A percentile compares a stretch with the other conserved stretches of the same genome.
phyloP scores from a whole-genome alignment of 495 filamentous ascomycete species.

The Aspergillus sclerotiicarbonarius region DNA sequence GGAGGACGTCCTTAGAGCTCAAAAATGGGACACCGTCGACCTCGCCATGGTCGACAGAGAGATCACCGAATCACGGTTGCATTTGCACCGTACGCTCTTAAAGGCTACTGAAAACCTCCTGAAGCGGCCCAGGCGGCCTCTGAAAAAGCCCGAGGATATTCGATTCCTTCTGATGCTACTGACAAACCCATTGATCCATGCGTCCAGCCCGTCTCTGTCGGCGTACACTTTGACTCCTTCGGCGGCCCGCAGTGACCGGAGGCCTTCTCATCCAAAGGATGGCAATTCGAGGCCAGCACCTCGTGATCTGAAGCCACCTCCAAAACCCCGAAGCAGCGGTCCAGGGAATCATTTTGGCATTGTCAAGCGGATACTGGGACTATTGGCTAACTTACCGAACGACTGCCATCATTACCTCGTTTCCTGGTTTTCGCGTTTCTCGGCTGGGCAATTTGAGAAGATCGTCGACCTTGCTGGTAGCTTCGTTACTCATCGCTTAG shows the following conservation, averaged over 20 bases:
- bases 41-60: conserved; percentile 55
- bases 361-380: conserved; percentile 79
- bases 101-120: conserved; percentile 82
- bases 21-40: conserved; percentile 34
- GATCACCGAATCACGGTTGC: conserved; percentile 63
- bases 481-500: conserved; percentile 81
- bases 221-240: conserved; percentile 11
- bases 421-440: conserved; percentile 77
- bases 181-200: conserved; percentile 74
- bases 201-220: conserved; percentile 26
- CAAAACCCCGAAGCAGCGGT: conserved; percentile 25
- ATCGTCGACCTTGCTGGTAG: conserved; percentile 72
- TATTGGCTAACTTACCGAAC: conserved; percentile 72
- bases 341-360: conserved; percentile 73
- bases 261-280: conserved; percentile 30
- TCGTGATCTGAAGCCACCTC: conserved; percentile 21
- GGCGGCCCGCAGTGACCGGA: conserved; percentile 22
- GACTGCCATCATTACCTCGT: conserved; percentile 81
- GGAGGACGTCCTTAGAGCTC: conserved; percentile 22
- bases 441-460: conserved; percentile 64
- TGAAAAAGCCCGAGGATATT: conserved; percentile 67
- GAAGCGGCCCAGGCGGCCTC: conserved; percentile 74
- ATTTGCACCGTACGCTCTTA: conserved; percentile 66
- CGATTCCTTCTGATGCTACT: conserved; percentile 83
- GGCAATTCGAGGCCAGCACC: conserved; percentile 15